These are phyloP conservation scores for Erigeron philadelphicus DNA, from an alignment of 140 eudicot species.

Conservation along the genomic window DNA sequence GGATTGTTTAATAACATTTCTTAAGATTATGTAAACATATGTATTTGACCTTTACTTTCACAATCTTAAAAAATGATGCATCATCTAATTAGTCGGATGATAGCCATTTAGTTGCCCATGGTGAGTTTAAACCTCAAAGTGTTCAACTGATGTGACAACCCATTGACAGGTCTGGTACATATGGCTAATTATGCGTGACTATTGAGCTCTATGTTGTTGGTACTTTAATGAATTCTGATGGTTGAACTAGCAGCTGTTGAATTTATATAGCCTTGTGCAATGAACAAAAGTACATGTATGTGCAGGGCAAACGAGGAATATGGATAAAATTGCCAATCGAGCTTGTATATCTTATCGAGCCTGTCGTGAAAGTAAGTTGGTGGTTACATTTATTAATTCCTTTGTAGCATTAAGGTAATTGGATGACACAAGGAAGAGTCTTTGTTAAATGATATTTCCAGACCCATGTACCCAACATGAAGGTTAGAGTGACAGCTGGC, in stretches of 20 bases:
- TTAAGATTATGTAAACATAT: no score
- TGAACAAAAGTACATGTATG: slow-evolving; percentile 11
- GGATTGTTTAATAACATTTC: no score
- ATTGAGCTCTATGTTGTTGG: slow-evolving; percentile 2
- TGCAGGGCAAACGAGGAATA: slow-evolving; percentile 74
- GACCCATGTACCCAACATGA: no score
- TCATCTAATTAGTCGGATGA: no score
- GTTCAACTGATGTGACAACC: no score
- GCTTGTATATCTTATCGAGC: slow-evolving; percentile 69
- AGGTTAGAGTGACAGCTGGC: no score
- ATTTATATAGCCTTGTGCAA: not conserved
- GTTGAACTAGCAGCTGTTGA: slow-evolving; percentile 12
- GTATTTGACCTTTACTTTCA: no score
- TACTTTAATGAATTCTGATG: not conserved
- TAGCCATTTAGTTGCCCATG: no score
- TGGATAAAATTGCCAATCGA: slow-evolving; percentile 87
- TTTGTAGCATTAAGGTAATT: not conserved
- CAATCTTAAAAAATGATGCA: no score
- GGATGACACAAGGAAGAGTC: no score
- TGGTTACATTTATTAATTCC: slow-evolving; percentile 4
- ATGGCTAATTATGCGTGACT: slow-evolving; percentile 17
- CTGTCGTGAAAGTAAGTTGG: slow-evolving; percentile 60
- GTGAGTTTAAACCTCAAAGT: no score
- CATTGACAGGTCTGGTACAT: not conserved
- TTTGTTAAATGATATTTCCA: no score